Base-by-base conservation (phyloP, 1,139 yeast genomes). In the Suhomyces atakaporum region DNA sequence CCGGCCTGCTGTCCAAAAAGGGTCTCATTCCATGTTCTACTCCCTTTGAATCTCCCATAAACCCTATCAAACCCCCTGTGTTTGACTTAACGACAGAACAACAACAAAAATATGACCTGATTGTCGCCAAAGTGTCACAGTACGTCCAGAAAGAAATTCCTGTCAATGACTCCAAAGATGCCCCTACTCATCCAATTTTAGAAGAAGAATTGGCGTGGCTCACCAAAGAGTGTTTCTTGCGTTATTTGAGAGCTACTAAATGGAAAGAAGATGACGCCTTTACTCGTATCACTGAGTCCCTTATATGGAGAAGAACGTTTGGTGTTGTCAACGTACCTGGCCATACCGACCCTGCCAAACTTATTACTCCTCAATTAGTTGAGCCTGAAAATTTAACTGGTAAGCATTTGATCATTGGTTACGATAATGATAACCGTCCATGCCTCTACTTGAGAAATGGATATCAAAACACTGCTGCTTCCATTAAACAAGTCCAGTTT, bases 261-360 rank as follows among this genome's bases (percentile, higher is more conserved):
- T 92, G 97, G 97, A 75, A 78, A 29, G 69, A 73, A 1, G 71
- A 75, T 18, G 84, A 81, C 14, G 84, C 95, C 18, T 82, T 81
- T 34, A 77, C 76, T 45, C 75, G 98, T 49, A 68, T 92, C 7
- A 83, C 80, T 49, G 78, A 77, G 16, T 84, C 97, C 0, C 49
- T 92, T 11, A 77, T 86, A 3, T 92, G 97, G 97, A 78, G 97
- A 65, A 78, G 97, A 48, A 87, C 87, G 36, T 90, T 88, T 58
- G 97, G 97, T 8, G 83, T 89, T 19, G 77, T 79, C 21, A 75
- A 82, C 13, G 66, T 78, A 33, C 75, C 80, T 37, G 61, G 53
- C 8, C 56, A 58, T 52, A 61, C 59, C 27, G 73, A 46, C 42
- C 57, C 49, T 37, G 60, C 76, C 45, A 76, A 72, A 43, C 58